Evolutionary conservation across 2,329 filamentous ascomycete genomes (phyloP), one percentile per base, ranked within the genome.

Genomic region (Epichloe elymi): DNA sequence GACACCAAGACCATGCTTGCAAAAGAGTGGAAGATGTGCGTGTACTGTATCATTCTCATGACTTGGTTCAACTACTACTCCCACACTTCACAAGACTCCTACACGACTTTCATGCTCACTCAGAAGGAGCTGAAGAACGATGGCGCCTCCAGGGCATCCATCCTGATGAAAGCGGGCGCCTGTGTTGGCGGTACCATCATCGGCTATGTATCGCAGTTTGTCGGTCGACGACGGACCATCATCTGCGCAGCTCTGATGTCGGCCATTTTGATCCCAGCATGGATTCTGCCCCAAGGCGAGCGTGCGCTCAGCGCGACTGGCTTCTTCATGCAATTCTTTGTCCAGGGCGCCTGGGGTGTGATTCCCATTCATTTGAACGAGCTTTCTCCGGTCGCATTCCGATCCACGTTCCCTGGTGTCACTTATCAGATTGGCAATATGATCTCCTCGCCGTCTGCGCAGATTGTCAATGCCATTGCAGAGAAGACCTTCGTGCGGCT

Each of bases 21-120:
- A 5, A 70, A 78, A 39, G 84, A 90, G 64, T 90, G 86, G 86
- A 79, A 79, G 64, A 81, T 89, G 77, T 84, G 79, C 58, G 62
- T 89, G 50, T 91, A 90, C 71, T 86, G 83, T 65, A 72, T 86
- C 64, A 74, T 90, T 55, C 72, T 91, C 49, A 89, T 90, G 86
- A 85, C 82, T 0, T 86, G 83, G 75, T 81, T 82, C 71, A 83
- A 82, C 67, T 82, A 74, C 65, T 88, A 86, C 70, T 85, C 82
- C 48, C 86, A 91, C 70, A 87, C 85, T 2, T 84, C 80, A 23
- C 86, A 91, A 64, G 86, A 91, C 68, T 84, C 78, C 46, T 90
- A 89, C 70, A 88, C 86, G 0, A 89, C 86, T 3, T 88, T 89
- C 63, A 85, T 90, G 82, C 72, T 83, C 39, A 75, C 75, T 4